phyloP scores from a whole-genome alignment of 179 eudicot species.

The Beta lomatogona region DNA sequence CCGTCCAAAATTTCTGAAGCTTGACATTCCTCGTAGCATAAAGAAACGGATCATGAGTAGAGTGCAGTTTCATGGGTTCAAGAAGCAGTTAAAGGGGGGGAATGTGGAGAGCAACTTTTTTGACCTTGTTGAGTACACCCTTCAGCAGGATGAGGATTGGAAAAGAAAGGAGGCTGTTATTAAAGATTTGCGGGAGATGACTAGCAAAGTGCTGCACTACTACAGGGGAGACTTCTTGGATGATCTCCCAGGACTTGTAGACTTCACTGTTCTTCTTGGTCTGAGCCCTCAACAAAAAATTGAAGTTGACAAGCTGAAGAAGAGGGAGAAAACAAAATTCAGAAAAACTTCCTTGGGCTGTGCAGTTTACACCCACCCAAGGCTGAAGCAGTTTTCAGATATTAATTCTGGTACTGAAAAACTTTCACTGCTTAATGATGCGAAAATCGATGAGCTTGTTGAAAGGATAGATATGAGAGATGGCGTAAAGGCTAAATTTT shows the following conservation, averaged over 20 bases:
- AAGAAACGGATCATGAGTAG: constrained; percentile 56
- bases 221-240: constrained; percentile 83
- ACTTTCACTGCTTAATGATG: constrained; percentile 37
- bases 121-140: constrained; percentile 60
- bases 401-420: constrained; percentile 36
- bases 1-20: constrained; percentile 70
- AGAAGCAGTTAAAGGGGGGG: constrained; percentile 43
- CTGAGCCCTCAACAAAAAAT: constrained; percentile 53
- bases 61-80: constrained; percentile 42
- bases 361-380: constrained; percentile 63
- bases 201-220: constrained; percentile 71
- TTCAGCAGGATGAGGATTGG: constrained; percentile 57
- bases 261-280: constrained; percentile 68
- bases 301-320: constrained; percentile 51
- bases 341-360: constrained; percentile 53
- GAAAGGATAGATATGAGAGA: constrained; percentile 54
- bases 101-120: constrained; percentile 51
- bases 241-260: constrained; percentile 82
- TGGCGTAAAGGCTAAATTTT: constrained; percentile 88
- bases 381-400: constrained; percentile 48
- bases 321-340: constrained; percentile 46
- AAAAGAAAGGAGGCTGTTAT: constrained; percentile 57
- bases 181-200: constrained; percentile 80
- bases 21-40: constrained; percentile 53
- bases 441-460: constrained; percentile 46